Conservation (phyloP, 2,329 filamentous ascomycete species). For the Cercospora nicotianae region DNA sequence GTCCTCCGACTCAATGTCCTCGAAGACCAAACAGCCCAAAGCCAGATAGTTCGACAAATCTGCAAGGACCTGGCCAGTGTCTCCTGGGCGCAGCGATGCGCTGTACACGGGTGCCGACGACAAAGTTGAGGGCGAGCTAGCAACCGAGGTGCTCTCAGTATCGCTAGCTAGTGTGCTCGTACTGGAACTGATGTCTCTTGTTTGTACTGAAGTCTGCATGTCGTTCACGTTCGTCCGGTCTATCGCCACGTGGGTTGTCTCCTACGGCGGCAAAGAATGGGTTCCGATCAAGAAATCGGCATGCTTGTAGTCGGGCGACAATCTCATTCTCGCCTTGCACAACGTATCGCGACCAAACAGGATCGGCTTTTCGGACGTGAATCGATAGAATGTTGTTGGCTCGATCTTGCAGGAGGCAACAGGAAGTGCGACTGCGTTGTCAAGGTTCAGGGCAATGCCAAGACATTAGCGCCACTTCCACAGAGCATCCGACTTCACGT, state of each 20-base stretch:
- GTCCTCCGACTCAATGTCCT: constrained; percentile 5
- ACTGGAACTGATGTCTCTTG: neutral
- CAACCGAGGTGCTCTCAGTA: neutral
- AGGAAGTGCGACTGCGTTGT: neutral
- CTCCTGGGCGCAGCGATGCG: neutral
- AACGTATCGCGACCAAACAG: neutral
- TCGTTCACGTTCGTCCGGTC: neutral
- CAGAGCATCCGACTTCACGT: neutral
- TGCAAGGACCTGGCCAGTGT: constrained; percentile 6
- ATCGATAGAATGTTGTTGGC: neutral
- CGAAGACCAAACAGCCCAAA: constrained; percentile 29
- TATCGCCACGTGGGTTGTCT: neutral
- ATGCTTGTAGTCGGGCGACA: neutral
- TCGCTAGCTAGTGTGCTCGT: neutral
- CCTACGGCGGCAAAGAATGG: neutral
- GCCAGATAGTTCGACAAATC: constrained; percentile 31
- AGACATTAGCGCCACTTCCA: neutral
- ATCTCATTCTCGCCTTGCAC: neutral
- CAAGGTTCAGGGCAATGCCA: neutral
- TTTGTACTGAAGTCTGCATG: neutral
- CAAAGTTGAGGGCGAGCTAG: neutral
- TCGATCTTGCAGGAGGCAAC: neutral
- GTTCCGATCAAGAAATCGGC: neutral
- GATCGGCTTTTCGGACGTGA: neutral
- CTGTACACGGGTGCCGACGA: neutral